Evolutionary conservation across 208 protist species (phyloP), one percentile per base, ranked within the genome.

Genomic region (Crithidia thermophila): DNA sequence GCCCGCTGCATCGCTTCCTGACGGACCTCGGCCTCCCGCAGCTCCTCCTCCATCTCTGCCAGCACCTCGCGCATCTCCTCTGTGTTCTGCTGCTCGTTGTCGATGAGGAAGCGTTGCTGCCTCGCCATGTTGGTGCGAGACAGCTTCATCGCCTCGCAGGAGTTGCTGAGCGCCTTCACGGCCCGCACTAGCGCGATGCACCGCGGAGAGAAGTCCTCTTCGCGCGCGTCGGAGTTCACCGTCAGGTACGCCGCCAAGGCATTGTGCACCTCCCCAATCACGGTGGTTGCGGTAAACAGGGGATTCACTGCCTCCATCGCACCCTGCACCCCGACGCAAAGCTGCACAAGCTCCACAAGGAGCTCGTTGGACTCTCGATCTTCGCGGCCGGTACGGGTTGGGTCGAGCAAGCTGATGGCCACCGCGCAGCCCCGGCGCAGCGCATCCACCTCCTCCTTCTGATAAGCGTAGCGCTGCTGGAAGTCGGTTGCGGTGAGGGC

Each of bases 81-180:
- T 33, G 66, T 72, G 47, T 84, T 72, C 9, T 65, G 58, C 11
- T 40, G 21, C 36, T 69, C 65, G 21, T 73, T 59, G 21, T 83
- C 27, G n/a, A 83, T 65, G 11, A 83, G 64, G 52, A 83, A 83
- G 30, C 63, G 56, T 62, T 79, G 77, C 45, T 71, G 67, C 28
- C 69, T 72, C 7, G 46, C 43, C 40, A 68, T 63, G 53, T 80
- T 76, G 4, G 46, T 36, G 21, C 60, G 61, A 3, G 51, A 43
- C 3, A 70, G 37, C 25, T n/a, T 27, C 51, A 90, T 33, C 20
- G 55, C 30, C 40, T 62, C 55, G 37, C 73, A 77, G 13, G 72
- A 16, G 47, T 76, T 60, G 13, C 59, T 51, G 11, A 79, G 43
- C 9, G 77, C 53, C 40, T 63, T 51, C 9, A 84, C 47, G 13